These are phyloP conservation scores for Voacanga thouarsii DNA, from an alignment of 257 asterid species.

Conservation along the genomic window DNA sequence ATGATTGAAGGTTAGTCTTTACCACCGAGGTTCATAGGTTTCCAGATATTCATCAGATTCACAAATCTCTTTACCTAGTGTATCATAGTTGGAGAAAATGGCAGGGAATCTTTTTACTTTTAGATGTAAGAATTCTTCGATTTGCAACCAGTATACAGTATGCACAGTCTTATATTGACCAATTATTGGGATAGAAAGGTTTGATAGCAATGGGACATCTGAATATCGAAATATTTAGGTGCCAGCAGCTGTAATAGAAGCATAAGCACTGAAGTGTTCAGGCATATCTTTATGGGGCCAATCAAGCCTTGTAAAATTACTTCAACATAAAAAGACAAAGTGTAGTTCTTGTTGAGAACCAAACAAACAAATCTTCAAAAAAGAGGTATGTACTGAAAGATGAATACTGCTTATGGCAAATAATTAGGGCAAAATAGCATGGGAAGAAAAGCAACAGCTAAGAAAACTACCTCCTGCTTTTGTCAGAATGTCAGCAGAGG, in stretches of 20 bases:
- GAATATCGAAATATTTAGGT: neutral
- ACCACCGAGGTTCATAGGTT: neutral
- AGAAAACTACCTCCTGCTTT: slow-evolving; percentile 80
- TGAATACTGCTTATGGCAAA: neutral
- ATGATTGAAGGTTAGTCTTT: neutral
- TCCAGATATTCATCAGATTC: neutral
- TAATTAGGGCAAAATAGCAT: neutral
- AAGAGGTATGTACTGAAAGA: neutral
- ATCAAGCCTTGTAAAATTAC: too few relatives aligned
- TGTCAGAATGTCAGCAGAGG: slow-evolving; percentile 37
- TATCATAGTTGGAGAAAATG: neutral
- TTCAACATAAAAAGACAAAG: neutral
- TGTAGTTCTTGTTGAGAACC: neutral
- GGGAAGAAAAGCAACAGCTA: slow-evolving; percentile 3
- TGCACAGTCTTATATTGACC: too few relatives aligned
- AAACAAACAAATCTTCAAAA: slow-evolving; percentile 1
- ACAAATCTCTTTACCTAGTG: neutral
- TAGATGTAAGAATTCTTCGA: neutral
- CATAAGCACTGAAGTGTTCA: neutral
- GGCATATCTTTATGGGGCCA: neutral
- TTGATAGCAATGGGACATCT: neutral
- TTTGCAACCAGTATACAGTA: neutral
- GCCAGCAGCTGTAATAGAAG: neutral
- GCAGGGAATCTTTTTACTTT: neutral
- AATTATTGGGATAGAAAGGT: neutral